Base-by-base conservation (phyloP, 345 rosid genomes). In the Ricinus communis region DNA sequence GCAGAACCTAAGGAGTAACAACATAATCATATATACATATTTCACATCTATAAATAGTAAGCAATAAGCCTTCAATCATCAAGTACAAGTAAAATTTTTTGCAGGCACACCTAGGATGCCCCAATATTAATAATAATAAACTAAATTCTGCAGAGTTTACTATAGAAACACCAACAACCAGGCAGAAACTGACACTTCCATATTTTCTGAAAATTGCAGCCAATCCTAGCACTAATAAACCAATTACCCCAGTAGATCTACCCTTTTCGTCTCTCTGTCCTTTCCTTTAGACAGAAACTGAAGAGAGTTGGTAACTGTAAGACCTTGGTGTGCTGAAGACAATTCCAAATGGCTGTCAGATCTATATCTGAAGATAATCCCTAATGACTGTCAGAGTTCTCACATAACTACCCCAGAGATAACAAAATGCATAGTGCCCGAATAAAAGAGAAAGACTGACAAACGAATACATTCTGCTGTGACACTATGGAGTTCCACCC, bases 301-400 rank as follows among this genome's bases (percentile, higher is more conserved):
- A 22, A 73, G n/a, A 46, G 30, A 74, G 36, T 49, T 66, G 51
- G 58, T 9, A 36, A 33, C 8, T 50, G 71, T 66, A 60, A 62
- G 22, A 38, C 43, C 59, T 18, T 50, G 28, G 54, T 62, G 56
- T 40, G 41, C 59, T 50, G 50, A 16, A 79, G 73, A 73, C 79
- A 78, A 75, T 36, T 75, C 65, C 69, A 73, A 62, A 70, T 31
- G 75, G 74, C 62, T 68, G 73, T 79, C 85, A 76, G 81, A 43
- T 8, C 12, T 8, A 43, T 1, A 43, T 4, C 47, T 3, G 49
- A 16, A 79, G 73, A 73, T 77, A 78, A 75, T 36, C 73, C 61
- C 69, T 73, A 62, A 67, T 31, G 75, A 72, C 62, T 68, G 73
- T 79, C 85, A 76, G 81, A 73, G 57, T 62, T 71, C 41, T 54